Base-by-base conservation (phyloP, 805 yeast genomes). In the Torulaspora indica region DNA sequence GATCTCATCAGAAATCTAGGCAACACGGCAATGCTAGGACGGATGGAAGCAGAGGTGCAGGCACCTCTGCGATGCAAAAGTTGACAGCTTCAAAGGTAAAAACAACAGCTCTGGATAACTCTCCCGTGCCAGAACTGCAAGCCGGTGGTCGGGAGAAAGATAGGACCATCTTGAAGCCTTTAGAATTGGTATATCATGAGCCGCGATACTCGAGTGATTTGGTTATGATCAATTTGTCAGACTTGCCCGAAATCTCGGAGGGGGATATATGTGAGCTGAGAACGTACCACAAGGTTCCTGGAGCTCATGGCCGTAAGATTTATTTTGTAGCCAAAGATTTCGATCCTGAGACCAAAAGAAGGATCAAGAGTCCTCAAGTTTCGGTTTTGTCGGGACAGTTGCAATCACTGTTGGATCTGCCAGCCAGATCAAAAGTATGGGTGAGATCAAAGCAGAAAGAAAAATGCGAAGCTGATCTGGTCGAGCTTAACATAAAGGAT, bases 401-500 rank as follows among this genome's bases (percentile, higher is more conserved):
- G 10, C 86, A 79, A 42, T 66, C 73, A 6, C 55, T 76, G 4
- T 57, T 91, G 50, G 86, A 79, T 35, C 61, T 91, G 12, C 79
- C 87, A 5, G 75, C 86, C 0, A 68, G 95, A 45, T 75, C 84
- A 23, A 75, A 73, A 27, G 90, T 87, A 2, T 70, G 73, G 53
- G 77, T 90, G 3, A 70, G 71, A 53, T 69, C 67, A 38, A 73
- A 61, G 64, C 67, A 63, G 14, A 69, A 70, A 34, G 64, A 67
- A 6, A 63, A 71, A 1, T 82, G 76, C n/a, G 83, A 78, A 49
- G 84, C 90, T 1, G 96, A 93, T 55, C 74, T 87, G 2, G 77
- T 90, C 3, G 98, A 93, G 57, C 66, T 93, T 4, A 80, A 80
- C 58, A 76, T 88, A 42, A 86, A 81, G 55, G 97, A 93, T 56